These are phyloP conservation scores for Yamadazyma membranifaciens DNA, from an alignment of 1,139 yeast genomes.

Conservation along the genomic window DNA sequence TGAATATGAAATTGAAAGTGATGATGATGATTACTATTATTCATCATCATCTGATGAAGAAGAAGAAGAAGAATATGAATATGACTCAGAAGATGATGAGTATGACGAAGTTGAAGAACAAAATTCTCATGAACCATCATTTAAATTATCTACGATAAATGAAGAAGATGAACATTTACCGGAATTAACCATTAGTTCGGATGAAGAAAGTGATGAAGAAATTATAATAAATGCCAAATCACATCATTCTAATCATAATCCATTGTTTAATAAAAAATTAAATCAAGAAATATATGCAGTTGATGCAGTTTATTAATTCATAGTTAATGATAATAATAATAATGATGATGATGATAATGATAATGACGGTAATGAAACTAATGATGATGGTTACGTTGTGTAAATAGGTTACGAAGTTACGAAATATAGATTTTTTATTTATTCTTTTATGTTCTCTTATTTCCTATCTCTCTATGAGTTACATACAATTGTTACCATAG, in stretches of 20 bases:
- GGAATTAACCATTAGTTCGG: slow-evolving; percentile 25
- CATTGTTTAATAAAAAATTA: slow-evolving; percentile 6
- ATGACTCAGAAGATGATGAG: slow-evolving; percentile 9
- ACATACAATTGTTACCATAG: no score
- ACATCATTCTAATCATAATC: slow-evolving; percentile 1
- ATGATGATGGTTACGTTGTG: slow-evolving; percentile 1
- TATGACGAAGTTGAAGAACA: slow-evolving; percentile 1
- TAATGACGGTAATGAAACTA: not conserved
- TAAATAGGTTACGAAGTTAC: slow-evolving; percentile 8
- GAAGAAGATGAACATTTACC: slow-evolving; percentile 21
- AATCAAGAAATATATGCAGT: slow-evolving; percentile 4
- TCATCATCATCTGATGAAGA: slow-evolving; percentile 27
- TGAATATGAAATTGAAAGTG: slow-evolving; percentile 37
- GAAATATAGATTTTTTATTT: slow-evolving; percentile 2
- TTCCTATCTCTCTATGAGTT: no score
- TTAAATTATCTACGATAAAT: slow-evolving; percentile 11
- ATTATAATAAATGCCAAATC: slow-evolving; percentile 4
- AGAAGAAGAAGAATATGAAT: slow-evolving; percentile 17
- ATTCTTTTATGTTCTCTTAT: not conserved
- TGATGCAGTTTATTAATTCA: slow-evolving; percentile 4
- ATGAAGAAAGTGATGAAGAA: slow-evolving; percentile 26
- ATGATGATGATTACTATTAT: slow-evolving; percentile 26
- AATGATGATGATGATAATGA: no score
- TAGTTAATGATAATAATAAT: no score
- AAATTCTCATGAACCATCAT: not conserved